Evolutionary conservation across 2,329 filamentous ascomycete species (phyloP), one percentile per base, ranked within the genome.

Genomic region (Trichoderma koningii): DNA sequence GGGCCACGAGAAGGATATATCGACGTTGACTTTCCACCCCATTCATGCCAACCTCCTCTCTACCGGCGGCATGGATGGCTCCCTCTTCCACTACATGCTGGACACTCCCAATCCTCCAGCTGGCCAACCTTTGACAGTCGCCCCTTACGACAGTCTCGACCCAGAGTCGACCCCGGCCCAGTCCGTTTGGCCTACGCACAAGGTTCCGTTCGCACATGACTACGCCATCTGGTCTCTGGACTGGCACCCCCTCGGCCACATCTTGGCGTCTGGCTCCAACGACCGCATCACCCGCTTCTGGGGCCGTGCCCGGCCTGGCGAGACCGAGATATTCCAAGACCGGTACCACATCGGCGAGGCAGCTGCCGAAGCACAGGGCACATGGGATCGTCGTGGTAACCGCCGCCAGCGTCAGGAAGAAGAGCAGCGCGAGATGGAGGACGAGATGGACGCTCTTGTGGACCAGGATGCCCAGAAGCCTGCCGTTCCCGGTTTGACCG

Each of bases 201-300:
- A 88, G 72, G 80, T 97, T 38, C 87, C 90, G 7, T 94, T 89
- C 73, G 95, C 95, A 0, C 95, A 99, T 76, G 91, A 96, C 70
- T 96, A 93, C 75, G 92, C 93, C 19, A 95, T 99, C 69, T 99
- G 95, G 95, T 96, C 93, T 19, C 85, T 99, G 56, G 93, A 97
- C 79, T 99, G 95, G 93, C 95, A 99, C 75, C 95, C 95, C 0
- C 83, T 98, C 0, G 95, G 95, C 30, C 95, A 99, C 74, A 94
- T 99, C 68, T 85, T 99, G 7, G 93, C 93, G 0, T 96, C 94
- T 2, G 95, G 95, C 14, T 97, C 93, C 12, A 98, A 99, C 76
- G 95, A 99, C 76, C 89, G 95, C 47, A 93, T 97, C 67, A 98
- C 95, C 2, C 89, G 95, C 55, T 99, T 99, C 80, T 99, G 95